Base-by-base conservation (phyloP, 306 rosid species). In the Amphicarpaea edgeworthii region DNA sequence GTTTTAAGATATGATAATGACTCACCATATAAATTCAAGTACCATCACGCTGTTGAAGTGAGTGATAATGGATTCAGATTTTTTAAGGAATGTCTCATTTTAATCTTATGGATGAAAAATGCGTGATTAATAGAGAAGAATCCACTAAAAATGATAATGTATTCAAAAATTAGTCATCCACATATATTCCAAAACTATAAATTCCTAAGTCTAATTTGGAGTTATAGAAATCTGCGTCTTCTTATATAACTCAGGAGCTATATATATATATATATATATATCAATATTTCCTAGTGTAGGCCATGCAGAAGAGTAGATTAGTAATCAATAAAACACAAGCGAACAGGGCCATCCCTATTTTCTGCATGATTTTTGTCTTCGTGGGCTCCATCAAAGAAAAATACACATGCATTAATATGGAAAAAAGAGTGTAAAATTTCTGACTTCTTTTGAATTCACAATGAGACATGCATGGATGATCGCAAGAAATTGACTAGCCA, bases 381-480 rank as follows among this genome's bases (percentile, higher is more conserved):
- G 28, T 80, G 83, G 76, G 79, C 75, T 73, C 79, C 83, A 80
- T 46, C 3, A 2, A 43, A 47, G 62, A 80, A 68, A 68, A 73
- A 73, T 42, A 30, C 49, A 54, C 12, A 37, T 3, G 24, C 51
- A 28, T 11, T 21, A 30, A 65, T 24, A 20, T 19, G 8, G 26
- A 45, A 38, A 4, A 4, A 30, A 45, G 11, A 24, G 3, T 21
- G 55, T 17, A 21, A 47, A 10, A 14, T 15, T 64, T 43, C 54
- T 19, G 55, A 55, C 57, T 45, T 12, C 7, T 40, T 32, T 21
- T 11, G 61, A 40, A 67, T 64, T 57, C 34, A 26, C 34, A 32
- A 26, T 23, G 63, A 57, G 23, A 24, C 10, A 28, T n/a, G n/a
- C n/a, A n/a, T n/a, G n/a, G n/a, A n/a, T 38, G 30, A 58, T 42